phyloP scores from a whole-genome alignment of 1,139 yeast genomes.

The Arxiozyma bovina region DNA sequence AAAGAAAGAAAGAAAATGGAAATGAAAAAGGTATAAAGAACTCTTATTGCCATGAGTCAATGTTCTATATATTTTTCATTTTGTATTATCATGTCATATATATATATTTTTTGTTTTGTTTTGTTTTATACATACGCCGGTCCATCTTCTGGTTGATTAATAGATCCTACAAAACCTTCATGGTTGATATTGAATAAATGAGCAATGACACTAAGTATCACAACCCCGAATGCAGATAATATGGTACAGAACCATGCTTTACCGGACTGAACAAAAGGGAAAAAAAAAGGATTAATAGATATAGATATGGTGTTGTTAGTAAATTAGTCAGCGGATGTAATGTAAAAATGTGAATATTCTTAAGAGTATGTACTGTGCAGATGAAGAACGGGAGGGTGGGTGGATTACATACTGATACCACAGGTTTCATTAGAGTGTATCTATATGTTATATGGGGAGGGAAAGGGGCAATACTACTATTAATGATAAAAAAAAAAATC shows the following conservation, averaged over 20 bases:
- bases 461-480: no score
- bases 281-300: no score
- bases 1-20: background rate
- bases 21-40: background rate
- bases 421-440: slow-evolving; percentile 32
- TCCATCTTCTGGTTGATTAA: slow-evolving; percentile 85
- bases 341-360: background rate
- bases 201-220: slow-evolving; percentile 78
- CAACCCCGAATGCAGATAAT: slow-evolving; percentile 82
- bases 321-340: background rate
- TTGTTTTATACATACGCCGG: slow-evolving; percentile 45
- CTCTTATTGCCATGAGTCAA: no score
- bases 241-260: slow-evolving; percentile 95
- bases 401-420: slow-evolving; percentile 36
- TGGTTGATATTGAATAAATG: slow-evolving; percentile 69
- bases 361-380: no score
- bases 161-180: slow-evolving; percentile 89
- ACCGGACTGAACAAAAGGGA: slow-evolving; percentile 41
- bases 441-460: no score
- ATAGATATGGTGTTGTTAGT: slow-evolving; percentile 1
- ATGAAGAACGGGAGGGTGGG: background rate
- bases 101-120: no score
- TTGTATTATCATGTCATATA: no score
- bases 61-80: no score
- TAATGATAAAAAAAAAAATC: no score